Percentiles rank a stretch among this genome's conserved stretches.
Conservation (phyloP, 768 basidiomycete species). For the Butyriboletus loyo region DNA sequence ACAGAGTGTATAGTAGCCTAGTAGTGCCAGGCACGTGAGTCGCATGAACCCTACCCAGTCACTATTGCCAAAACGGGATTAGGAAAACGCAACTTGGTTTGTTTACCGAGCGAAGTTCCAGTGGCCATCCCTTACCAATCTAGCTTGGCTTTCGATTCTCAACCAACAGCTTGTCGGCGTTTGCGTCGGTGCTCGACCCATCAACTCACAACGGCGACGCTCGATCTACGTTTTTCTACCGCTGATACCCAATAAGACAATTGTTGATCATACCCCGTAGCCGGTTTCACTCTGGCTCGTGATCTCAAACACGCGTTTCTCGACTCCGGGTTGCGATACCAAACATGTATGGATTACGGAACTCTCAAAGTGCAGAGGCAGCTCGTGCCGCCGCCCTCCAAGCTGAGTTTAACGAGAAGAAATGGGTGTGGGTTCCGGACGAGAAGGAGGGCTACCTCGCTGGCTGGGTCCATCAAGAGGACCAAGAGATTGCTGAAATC, state of each 20-base stretch:
- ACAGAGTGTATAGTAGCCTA: too few relatives aligned
- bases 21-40: too few relatives aligned
- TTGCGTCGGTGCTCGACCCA: background rate
- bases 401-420: constrained; percentile 96
- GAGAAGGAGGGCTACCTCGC: constrained; percentile 89
- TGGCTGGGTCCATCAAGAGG: constrained; percentile 89
- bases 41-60: too few relatives aligned
- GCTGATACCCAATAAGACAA: constrained; percentile 7
- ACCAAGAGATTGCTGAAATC: constrained; percentile 79
- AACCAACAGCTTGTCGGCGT: background rate
- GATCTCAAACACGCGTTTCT: constrained; percentile 12
- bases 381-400: constrained; percentile 86
- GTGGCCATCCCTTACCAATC: background rate
- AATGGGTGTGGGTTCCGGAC: constrained; percentile 98
- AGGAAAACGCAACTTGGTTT: constrained; percentile 4
- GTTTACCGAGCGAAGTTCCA: constrained; percentile 3
- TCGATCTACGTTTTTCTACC: background rate
- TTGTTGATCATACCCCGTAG: background rate
- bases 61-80: constrained; percentile 12
- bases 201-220: constrained; percentile 3
- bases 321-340: constrained; percentile 2
- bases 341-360: constrained; percentile 46
- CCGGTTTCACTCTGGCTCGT: constrained; percentile 4
- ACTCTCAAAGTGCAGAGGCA: constrained; percentile 61
- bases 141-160: background rate